phyloP scores from a whole-genome alignment of 2,329 filamentous ascomycete genomes.

The Stylonectria norvegica region DNA sequence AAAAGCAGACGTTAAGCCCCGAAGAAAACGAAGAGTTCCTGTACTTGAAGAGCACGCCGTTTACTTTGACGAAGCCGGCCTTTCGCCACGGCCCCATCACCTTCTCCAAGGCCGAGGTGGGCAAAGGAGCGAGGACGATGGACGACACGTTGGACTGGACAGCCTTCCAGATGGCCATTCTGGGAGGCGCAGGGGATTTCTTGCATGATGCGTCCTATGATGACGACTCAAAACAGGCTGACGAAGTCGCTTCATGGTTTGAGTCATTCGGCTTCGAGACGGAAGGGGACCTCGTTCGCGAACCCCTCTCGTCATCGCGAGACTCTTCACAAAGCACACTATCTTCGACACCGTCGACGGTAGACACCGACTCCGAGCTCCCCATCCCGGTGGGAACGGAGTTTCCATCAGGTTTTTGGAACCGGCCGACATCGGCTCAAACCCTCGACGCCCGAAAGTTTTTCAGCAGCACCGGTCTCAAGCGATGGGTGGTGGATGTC shows the following conservation, averaged over 20 bases:
- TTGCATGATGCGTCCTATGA: slow-evolving; percentile 41
- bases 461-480: slow-evolving; percentile 30
- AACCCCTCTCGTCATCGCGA: slow-evolving; percentile 17
- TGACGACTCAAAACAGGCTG: slow-evolving; percentile 42
- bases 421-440: slow-evolving; percentile 21
- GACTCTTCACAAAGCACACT: slow-evolving; percentile 23
- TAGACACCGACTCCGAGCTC: slow-evolving; percentile 34
- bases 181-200: slow-evolving; percentile 54
- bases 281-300: slow-evolving; percentile 38
- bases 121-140: slow-evolving; percentile 35
- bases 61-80: slow-evolving; percentile 45
- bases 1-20: slow-evolving; percentile 16
- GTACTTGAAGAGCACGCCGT: slow-evolving; percentile 47
- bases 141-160: slow-evolving; percentile 59
- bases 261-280: slow-evolving; percentile 46
- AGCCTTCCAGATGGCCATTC: slow-evolving; percentile 62
- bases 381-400: slow-evolving; percentile 38
- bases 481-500: slow-evolving; percentile 37
- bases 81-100: slow-evolving; percentile 57
- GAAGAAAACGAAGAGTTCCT: slow-evolving; percentile 44
- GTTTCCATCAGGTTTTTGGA: slow-evolving; percentile 33
- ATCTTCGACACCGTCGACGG: slow-evolving; percentile 28
- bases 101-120: slow-evolving; percentile 44
- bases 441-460: slow-evolving; percentile 32
- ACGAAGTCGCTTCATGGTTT: slow-evolving; percentile 51